A percentile compares a stretch with the other conserved stretches of the same genome.
Conservation (phyloP, 768 basidiomycete species). For the Sarcodon aspratus region DNA sequence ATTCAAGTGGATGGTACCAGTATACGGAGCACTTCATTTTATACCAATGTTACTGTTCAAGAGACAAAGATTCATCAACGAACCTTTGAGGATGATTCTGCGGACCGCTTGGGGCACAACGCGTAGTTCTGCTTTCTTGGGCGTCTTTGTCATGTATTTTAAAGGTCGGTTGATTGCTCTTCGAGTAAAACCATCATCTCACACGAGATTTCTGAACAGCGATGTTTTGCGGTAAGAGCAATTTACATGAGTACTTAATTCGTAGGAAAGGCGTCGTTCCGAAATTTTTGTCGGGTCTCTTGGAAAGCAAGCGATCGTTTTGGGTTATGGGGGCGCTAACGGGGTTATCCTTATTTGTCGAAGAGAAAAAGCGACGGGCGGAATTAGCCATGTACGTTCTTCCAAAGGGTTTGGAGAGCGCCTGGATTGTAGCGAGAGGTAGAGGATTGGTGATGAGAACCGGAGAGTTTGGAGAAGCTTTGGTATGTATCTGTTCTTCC, state of each 20-base stretch:
- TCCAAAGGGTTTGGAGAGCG: slow-evolving; percentile 83
- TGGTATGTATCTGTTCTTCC: slow-evolving; percentile 29
- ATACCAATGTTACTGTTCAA: slow-evolving; percentile 83
- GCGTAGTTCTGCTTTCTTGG: slow-evolving; percentile 82
- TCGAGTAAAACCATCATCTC: neutral
- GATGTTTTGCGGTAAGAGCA: slow-evolving; percentile 56
- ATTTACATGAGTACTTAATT: slow-evolving; percentile 38
- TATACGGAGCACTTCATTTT: slow-evolving; percentile 85
- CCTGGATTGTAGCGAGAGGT: slow-evolving; percentile 74
- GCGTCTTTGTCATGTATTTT: slow-evolving; percentile 70
- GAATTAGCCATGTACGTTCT: slow-evolving; percentile 91
- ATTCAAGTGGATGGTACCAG: slow-evolving; percentile 72
- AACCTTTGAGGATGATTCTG: slow-evolving; percentile 56
- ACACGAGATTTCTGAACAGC: slow-evolving; percentile 22
- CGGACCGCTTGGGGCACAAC: slow-evolving; percentile 61
- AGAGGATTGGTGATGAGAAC: slow-evolving; percentile 65
- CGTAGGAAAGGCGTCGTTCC: too few species aligned
- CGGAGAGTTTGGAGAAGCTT: slow-evolving; percentile 55
- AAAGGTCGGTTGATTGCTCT: slow-evolving; percentile 43
- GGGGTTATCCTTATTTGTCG: slow-evolving; percentile 74
- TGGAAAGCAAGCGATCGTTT: slow-evolving; percentile 62
- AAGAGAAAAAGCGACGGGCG: slow-evolving; percentile 77
- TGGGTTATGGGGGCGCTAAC: slow-evolving; percentile 64
- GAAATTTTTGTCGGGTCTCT: neutral
- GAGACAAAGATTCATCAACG: slow-evolving; percentile 46